Base-by-base conservation (phyloP, 106 monocot species). In the Apostasia shenzhenica region DNA sequence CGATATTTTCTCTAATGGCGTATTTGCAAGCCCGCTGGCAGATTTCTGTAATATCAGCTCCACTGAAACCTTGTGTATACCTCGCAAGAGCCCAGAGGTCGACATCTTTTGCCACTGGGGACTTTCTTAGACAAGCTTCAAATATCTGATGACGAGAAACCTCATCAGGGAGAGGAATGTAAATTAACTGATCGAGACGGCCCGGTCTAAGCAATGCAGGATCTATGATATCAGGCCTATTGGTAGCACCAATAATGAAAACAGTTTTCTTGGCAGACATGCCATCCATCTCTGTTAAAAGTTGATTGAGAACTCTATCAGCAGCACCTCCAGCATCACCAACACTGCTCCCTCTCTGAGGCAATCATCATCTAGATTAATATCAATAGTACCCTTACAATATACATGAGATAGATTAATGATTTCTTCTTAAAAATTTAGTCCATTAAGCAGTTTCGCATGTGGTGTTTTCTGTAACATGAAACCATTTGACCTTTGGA, bases 211-310 rank as follows among this genome's bases (percentile, higher is more conserved):
- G 84, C 75, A 94, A 69, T 43, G 93, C 89, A 3, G 93, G 86
- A 75, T 94, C 93, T 52, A 93, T 89, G 46, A 93, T 93, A 50
- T 93, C 93, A 10, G 93, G 93, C 77, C 93, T 81, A 70, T 94
- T 94, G 12, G 93, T 89, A 53, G 89, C 93, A 2, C 89, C 89
- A 69, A 94, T 94, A 4, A 94, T 93, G 62, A 93, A 93, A 1
- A 93, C 93, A 1, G 93, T 93, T 55, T 93, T 93, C 77, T 93
- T 93, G 2, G 93, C 93, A 56, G 80, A 79, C 93, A 93, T 93
- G 52, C 93, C 93, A 75, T 93, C 93, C 93, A 94, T 94, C 78
- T 94, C 93, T 26, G 93, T 94, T 41, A 94, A 68, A 13, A 94
- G 80, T 66, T 94, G 93, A 61, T 93, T 93, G 6, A 93, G 81